Evolutionary conservation across 768 basidiomycete species (phyloP).

Genomic region (Mycena olivaceomarginata): DNA sequence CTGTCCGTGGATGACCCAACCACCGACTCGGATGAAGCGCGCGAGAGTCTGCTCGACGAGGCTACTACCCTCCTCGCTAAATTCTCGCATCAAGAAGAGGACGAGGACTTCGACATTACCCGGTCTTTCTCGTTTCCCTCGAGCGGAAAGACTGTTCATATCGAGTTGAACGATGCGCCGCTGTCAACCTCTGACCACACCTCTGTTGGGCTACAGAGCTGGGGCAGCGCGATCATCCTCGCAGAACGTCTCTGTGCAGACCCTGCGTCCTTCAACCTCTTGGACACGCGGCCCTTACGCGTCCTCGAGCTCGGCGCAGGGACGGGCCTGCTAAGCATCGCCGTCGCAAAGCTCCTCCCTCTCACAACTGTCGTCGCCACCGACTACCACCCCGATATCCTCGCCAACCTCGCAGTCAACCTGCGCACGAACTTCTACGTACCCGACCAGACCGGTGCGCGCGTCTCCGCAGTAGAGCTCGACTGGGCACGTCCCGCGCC

Average conservation of each 20-base stretch:
- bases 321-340: slow-evolving; percentile 89
- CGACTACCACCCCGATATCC: slow-evolving; percentile 87
- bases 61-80: slow-evolving; percentile 75
- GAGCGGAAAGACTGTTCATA: slow-evolving; percentile 53
- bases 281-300: slow-evolving; percentile 53
- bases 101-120: slow-evolving; percentile 63
- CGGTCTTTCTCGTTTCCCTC: slow-evolving; percentile 72
- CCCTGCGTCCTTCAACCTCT: slow-evolving; percentile 63
- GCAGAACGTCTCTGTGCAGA: slow-evolving; percentile 75
- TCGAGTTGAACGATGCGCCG: slow-evolving; percentile 84
- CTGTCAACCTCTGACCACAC: slow-evolving; percentile 81
- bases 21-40: slow-evolving; percentile 60
- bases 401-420: slow-evolving; percentile 80
- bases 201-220: slow-evolving; percentile 89
- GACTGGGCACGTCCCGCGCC: slow-evolving; percentile 77
- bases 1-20: slow-evolving; percentile 45
- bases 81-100: slow-evolving; percentile 66
- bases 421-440: slow-evolving; percentile 69
- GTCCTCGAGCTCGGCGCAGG: slow-evolving; percentile 92
- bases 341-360: slow-evolving; percentile 69
- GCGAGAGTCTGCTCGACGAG: slow-evolving; percentile 70
- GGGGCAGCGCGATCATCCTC: slow-evolving; percentile 87
- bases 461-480: slow-evolving; percentile 68
- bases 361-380: slow-evolving; percentile 73
- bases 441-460: slow-evolving; percentile 27